A percentile compares a stretch with the other conserved stretches of the same genome.
Conservation (phyloP, 352 stramenopile species). For the Pythium phragmiticola region DNA sequence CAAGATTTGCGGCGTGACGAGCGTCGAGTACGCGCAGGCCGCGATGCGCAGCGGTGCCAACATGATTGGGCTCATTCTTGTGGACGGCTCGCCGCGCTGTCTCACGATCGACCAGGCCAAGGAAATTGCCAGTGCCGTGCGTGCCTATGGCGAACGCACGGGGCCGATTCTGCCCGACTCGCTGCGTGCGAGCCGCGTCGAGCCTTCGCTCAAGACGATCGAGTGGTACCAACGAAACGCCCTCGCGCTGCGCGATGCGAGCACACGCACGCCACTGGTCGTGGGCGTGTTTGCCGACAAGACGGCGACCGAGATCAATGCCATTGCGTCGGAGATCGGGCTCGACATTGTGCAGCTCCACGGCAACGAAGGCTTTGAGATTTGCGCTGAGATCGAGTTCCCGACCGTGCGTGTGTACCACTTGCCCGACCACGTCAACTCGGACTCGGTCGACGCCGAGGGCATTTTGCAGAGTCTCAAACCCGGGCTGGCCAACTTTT, state of each 20-base stretch:
- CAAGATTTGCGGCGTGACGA: slow-evolving; percentile 97
- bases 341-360: slow-evolving; percentile 98
- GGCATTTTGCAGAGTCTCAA: slow-evolving; percentile 66
- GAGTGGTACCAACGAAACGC: slow-evolving; percentile 87
- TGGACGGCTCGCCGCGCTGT: slow-evolving; percentile 88
- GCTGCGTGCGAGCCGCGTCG: slow-evolving; percentile 33
- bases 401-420: slow-evolving; percentile 94
- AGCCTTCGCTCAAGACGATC: slow-evolving; percentile 25
- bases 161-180: slow-evolving; percentile 53
- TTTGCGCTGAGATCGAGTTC: slow-evolving; percentile 79
- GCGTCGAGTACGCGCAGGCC: slow-evolving; percentile 89
- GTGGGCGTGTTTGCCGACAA: slow-evolving; percentile 98
- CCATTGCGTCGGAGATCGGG: slow-evolving; percentile 85
- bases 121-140: slow-evolving; percentile 90
- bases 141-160: slow-evolving; percentile 93
- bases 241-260: slow-evolving; percentile 59
- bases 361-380: slow-evolving; percentile 92
- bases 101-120: slow-evolving; percentile 83
- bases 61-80: slow-evolving; percentile 98
- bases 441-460: slow-evolving; percentile 72
- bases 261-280: slow-evolving; percentile 82
- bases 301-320: slow-evolving; percentile 88
- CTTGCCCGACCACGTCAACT: slow-evolving; percentile 83
- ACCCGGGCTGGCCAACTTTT: slow-evolving; percentile 71
- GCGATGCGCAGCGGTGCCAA: slow-evolving; percentile 92